Evolutionary conservation across 306 rosid genomes (phyloP), one percentile per base, ranked within the genome.

Genomic region (Glycine soja): DNA sequence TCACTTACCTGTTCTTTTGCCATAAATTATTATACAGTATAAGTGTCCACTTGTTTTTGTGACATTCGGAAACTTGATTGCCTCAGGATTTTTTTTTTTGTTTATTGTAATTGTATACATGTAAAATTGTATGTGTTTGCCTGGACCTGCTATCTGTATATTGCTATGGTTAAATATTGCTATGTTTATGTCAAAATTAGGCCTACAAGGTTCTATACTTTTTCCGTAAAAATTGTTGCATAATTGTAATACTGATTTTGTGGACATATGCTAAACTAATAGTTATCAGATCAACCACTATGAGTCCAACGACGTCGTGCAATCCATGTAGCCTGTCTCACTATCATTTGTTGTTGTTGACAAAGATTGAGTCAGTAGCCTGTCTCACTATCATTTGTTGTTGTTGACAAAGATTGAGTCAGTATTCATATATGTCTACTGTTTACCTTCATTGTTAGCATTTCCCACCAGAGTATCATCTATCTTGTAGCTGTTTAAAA

Each of bases 31-130:
- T 68, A 36, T 51, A 72, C 43, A 43, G 8, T 42, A 45, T 50
- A 81, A 59, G 77, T 57, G 54, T 51, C 58, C 78, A 48, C 73
- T 66, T 80, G 47, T 75, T 76, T 47, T 19, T 76, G 87, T 82
- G 62, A 80, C 66, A 70, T 74, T 78, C 78, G 64, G 65, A 75
- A 54, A 80, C 79, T 53, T 82, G 43, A 61, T 34, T 34, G 38
- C 62, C 78, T 32, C 11, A 32, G 71, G 51, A 59, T 47, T 70
- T 65, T 40, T 66, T 65, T 40, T 66, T 74, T 53, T 82, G 6
- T 36, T 56, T 71, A 15, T 16, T 71, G 6, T 74, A 19, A 52
- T 56, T 76, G 30, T 16, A 8, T 74, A 19, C 79, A 10, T 48
- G 38, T 76, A 34, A 75, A 59, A 76, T 48, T 45, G 56, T 61